A percentile compares a stretch with the other conserved stretches of the same genome.
phyloP scores from a whole-genome alignment of 768 basidiomycete species.

The Multifurca ochricompacta region DNA sequence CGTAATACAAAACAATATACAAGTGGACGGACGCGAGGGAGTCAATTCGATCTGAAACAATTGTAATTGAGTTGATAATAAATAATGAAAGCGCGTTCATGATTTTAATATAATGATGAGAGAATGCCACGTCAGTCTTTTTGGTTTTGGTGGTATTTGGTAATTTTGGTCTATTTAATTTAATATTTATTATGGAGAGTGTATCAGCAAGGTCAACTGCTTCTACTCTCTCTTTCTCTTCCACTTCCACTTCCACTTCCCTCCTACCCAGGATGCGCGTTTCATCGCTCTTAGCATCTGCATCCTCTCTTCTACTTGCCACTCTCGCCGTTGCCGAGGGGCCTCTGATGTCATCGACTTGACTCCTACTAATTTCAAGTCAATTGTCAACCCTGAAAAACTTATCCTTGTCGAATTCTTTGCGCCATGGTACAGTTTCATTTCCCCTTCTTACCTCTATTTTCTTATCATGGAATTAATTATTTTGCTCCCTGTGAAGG shows the following conservation, averaged over 20 bases:
- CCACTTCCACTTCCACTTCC: too few species aligned
- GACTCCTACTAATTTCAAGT: constrained; percentile 60
- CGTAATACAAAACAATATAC: constrained; percentile 45
- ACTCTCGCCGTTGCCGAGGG: constrained; percentile 44
- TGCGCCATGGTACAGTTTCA: constrained; percentile 59
- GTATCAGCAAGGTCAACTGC: background rate
- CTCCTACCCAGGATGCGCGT: constrained; percentile 53
- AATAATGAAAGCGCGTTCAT: too few species aligned
- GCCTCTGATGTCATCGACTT: constrained; percentile 80
- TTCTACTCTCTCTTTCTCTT: background rate
- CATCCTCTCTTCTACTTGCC: constrained; percentile 47
- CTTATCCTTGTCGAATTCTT: constrained; percentile 94
- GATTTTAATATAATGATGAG: too few species aligned
- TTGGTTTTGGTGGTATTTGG: too few species aligned
- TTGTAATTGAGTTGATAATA: constrained; percentile 22
- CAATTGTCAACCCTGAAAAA: constrained; percentile 53
- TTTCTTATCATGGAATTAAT: background rate
- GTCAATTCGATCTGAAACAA: constrained; percentile 51
- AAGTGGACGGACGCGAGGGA: constrained; percentile 61
- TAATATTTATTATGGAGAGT: background rate
- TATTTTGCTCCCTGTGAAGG: constrained; percentile 36
- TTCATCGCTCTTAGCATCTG: constrained; percentile 39
- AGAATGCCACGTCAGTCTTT: constrained; percentile 4
- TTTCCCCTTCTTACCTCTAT: background rate
- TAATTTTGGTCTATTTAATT: background rate